A percentile compares a stretch with the other conserved stretches of the same genome.
phyloP scores from a whole-genome alignment of 768 basidiomycete genomes.

The Tulasnella sp. region DNA sequence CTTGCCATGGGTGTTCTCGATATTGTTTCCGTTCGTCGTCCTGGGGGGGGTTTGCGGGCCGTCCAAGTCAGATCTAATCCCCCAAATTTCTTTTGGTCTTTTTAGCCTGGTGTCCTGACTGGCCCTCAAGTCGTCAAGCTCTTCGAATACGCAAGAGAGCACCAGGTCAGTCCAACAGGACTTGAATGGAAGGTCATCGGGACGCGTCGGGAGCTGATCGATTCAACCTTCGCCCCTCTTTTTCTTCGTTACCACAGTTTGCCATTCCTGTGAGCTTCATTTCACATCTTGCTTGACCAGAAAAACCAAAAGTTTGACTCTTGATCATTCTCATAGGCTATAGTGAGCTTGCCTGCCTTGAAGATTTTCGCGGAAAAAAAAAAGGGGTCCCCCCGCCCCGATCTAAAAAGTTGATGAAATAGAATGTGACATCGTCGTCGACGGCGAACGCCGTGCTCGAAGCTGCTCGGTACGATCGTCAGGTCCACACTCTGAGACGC shows the following conservation, averaged over 20 bases:
- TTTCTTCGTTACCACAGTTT: constrained; percentile 26
- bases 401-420: constrained; percentile 2
- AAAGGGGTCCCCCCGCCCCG: no score
- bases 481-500: no score
- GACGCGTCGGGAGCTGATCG: neutral
- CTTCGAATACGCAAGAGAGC: constrained; percentile 83
- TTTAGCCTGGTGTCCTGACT: constrained; percentile 84
- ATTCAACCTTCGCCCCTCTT: neutral
- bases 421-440: constrained; percentile 98
- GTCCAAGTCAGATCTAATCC: constrained; percentile 2
- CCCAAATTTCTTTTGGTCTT: neutral
- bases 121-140: constrained; percentile 91
- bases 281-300: neutral
- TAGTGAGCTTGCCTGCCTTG: constrained; percentile 28
- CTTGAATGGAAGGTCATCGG: neutral
- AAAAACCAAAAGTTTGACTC: neutral
- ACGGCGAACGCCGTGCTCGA: constrained; percentile 90
- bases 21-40: constrained; percentile 59
- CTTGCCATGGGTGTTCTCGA: constrained; percentile 62
- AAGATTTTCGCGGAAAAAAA: no score
- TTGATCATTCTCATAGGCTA: constrained; percentile 23
- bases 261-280: constrained; percentile 30
- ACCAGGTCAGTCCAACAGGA: constrained; percentile 49
- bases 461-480: constrained; percentile 61
- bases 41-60: neutral